A percentile compares a stretch with the other conserved stretches of the same genome.
Conservation (phyloP, 805 yeast genomes). For the Torulaspora gathmanii region DNA sequence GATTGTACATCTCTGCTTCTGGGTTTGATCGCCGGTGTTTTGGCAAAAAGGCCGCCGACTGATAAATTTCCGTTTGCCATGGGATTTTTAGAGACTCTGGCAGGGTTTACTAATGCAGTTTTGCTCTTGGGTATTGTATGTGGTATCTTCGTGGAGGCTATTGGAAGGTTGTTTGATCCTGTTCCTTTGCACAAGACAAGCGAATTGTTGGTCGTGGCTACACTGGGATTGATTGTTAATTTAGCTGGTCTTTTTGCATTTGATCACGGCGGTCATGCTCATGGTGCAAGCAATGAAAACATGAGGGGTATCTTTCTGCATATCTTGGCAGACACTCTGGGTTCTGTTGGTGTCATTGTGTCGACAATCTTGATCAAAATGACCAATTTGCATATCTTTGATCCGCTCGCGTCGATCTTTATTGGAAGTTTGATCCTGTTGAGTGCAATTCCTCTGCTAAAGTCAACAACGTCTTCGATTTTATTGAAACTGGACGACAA, state of each 20-base stretch:
- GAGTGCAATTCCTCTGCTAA: constrained; percentile 80
- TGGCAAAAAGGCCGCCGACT: constrained; percentile 55
- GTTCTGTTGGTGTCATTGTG: constrained; percentile 94
- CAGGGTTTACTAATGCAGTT: constrained; percentile 94
- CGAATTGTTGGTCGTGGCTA: constrained; percentile 79
- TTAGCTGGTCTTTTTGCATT: constrained; percentile 91
- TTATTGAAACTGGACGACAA: constrained; percentile 54
- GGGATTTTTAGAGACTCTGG: constrained; percentile 78
- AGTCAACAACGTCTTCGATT: constrained; percentile 71
- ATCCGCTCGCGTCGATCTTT: constrained; percentile 85
- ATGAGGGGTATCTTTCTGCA: constrained; percentile 94
- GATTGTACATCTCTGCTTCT: constrained; percentile 88
- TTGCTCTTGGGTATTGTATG: constrained; percentile 81
- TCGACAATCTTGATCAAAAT: constrained; percentile 74
- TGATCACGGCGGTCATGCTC: constrained; percentile 68
- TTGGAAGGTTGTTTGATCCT: constrained; percentile 76
- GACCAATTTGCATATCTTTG: constrained; percentile 69
- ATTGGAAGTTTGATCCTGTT: constrained; percentile 75
- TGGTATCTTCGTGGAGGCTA: constrained; percentile 81
- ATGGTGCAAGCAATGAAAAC: constrained; percentile 48
- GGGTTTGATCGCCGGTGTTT: constrained; percentile 80
- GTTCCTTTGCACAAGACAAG: constrained; percentile 71
- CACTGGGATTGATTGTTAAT: constrained; percentile 81
- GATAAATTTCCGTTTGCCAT: constrained; percentile 84
- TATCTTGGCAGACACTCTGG: constrained; percentile 90